Percentiles rank a stretch among this genome's conserved stretches.
phyloP scores from a whole-genome alignment of 179 eudicot species.

The Beta lomatogona region DNA sequence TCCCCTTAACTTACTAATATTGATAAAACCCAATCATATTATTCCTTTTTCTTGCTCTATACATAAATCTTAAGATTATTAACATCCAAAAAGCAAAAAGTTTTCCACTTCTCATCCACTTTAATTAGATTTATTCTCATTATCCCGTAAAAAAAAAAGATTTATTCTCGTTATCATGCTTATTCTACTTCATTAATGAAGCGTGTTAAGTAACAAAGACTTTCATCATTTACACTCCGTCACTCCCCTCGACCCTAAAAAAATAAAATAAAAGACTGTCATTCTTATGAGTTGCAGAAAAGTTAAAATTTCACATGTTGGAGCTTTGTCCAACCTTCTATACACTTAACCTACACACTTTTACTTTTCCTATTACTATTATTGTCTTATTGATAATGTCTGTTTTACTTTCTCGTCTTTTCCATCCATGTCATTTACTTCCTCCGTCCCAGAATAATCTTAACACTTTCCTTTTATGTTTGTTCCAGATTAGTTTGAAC shows the following conservation, averaged over 20 bases:
- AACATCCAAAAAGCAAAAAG: slow-evolving; percentile 25
- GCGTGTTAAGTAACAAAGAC: background rate
- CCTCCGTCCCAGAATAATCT: too few species aligned
- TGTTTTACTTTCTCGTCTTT: too few species aligned
- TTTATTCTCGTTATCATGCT: background rate
- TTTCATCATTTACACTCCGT: too few species aligned
- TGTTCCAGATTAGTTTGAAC: too few species aligned
- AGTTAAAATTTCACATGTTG: background rate
- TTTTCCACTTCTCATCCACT: slow-evolving; percentile 15
- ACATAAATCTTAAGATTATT: slow-evolving; percentile 5
- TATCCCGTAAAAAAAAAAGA: background rate
- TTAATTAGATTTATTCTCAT: too few species aligned
- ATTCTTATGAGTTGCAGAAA: background rate
- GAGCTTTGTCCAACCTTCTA: too few species aligned
- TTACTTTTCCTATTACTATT: too few species aligned
- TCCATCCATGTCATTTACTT: too few species aligned
- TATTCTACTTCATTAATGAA: background rate
- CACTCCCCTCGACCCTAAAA: too few species aligned
- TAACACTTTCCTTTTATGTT: too few species aligned
- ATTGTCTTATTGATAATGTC: too few species aligned
- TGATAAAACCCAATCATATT: background rate
- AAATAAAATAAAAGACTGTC: background rate
- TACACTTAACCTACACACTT: too few species aligned
- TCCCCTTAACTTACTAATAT: slow-evolving; percentile 3
- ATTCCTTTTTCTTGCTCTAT: background rate